Evolutionary conservation across 345 rosid species (phyloP).

Genomic region (Stellera chamaejasme): DNA sequence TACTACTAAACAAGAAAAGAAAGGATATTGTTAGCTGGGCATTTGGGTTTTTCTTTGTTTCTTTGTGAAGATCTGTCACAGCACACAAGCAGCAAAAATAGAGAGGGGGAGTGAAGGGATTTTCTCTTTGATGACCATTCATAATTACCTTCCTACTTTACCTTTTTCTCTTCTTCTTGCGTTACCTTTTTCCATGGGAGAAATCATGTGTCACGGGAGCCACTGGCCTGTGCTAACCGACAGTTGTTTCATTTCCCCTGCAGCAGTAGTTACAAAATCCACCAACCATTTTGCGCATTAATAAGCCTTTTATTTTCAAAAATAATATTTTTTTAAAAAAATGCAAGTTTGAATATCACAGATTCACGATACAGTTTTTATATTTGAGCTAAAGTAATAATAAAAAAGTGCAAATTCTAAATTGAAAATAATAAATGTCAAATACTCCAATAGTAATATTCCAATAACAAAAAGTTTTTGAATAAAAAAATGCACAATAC

Average conservation of each 20-base stretch:
- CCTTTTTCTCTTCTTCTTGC: slow-evolving; percentile 20
- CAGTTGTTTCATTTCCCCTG: slow-evolving; percentile 20
- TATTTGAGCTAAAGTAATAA: no score
- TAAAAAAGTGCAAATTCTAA: no score
- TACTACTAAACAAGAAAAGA: background rate
- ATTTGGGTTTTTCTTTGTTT: slow-evolving; percentile 32
- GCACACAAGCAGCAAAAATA: slow-evolving; percentile 7
- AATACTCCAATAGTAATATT: no score
- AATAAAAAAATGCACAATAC: no score
- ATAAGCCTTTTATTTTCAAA: no score
- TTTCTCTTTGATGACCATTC: slow-evolving; percentile 31
- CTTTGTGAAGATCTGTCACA: slow-evolving; percentile 34
- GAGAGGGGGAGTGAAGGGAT: slow-evolving; percentile 15
- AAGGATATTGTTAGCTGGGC: slow-evolving; percentile 16
- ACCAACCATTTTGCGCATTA: slow-evolving; percentile 10
- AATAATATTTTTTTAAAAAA: no score
- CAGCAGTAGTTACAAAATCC: slow-evolving; percentile 15
- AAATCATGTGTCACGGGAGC: slow-evolving; percentile 63
- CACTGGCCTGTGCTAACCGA: slow-evolving; percentile 23
- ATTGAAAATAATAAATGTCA: no score
- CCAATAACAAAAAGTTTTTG: no score
- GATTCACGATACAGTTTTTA: no score
- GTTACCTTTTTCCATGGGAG: slow-evolving; percentile 33
- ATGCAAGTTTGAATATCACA: no score
- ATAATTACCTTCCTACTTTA: slow-evolving; percentile 37